Evolutionary conservation across 257 asterid species (phyloP).

Genomic region (Solanum dulcamara): DNA sequence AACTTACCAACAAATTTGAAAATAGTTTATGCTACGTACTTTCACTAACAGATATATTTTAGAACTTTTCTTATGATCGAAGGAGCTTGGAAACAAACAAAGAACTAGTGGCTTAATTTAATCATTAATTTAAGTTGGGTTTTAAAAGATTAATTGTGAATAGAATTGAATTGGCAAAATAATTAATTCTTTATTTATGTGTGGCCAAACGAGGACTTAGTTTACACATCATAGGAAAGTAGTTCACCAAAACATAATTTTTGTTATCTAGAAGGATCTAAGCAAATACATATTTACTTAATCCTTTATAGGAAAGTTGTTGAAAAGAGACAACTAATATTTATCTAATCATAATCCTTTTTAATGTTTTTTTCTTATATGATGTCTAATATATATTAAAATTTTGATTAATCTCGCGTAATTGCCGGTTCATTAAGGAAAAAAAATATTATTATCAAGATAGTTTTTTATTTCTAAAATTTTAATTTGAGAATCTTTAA

Average conservation of each 20-base stretch:
- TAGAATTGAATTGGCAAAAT: background rate
- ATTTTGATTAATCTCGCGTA: fast-evolving
- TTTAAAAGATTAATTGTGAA: background rate
- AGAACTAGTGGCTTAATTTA: background rate
- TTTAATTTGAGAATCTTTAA: background rate
- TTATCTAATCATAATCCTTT: background rate
- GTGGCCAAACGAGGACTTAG: background rate
- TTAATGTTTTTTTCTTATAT: background rate
- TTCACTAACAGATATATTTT: background rate
- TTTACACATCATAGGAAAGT: background rate
- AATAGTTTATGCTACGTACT: background rate
- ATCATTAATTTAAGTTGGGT: background rate
- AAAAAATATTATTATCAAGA: background rate
- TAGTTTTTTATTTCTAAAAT: background rate
- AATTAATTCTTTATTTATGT: background rate
- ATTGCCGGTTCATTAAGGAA: no score
- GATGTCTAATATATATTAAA: fast-evolving
- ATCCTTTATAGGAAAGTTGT: background rate
- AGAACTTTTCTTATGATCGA: background rate
- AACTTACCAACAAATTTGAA: constrained; percentile 1
- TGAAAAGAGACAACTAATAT: background rate
- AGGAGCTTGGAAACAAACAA: background rate
- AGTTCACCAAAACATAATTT: background rate
- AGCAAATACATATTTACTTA: background rate
- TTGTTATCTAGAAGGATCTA: background rate